phyloP scores from a whole-genome alignment of 1,284 basidiomycete species.

The Ceratobasidium sp. region DNA sequence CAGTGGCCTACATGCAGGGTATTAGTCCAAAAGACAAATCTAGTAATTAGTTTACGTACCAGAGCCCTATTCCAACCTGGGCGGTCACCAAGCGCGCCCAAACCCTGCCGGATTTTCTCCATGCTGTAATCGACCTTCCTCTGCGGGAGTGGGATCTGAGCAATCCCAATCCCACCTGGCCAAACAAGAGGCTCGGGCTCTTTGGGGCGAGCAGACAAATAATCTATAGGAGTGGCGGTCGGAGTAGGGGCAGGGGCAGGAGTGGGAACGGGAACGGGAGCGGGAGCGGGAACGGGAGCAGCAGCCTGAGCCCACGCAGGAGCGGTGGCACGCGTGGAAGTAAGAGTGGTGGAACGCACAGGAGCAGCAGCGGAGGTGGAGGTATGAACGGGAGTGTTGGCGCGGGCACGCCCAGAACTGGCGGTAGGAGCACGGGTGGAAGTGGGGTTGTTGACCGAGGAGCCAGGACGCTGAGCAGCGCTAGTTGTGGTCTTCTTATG shows the following conservation, averaged over 20 bases:
- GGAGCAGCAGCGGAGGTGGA: not conserved
- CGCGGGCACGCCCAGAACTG: no score
- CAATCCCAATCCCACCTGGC: not conserved
- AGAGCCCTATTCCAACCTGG: not conserved
- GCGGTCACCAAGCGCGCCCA: not conserved
- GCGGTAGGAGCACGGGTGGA: no score
- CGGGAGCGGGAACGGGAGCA: not conserved
- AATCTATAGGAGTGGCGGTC: not conserved
- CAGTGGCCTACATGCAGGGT: not conserved
- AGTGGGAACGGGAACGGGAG: not conserved
- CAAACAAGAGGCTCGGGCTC: not conserved
- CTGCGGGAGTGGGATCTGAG: not conserved
- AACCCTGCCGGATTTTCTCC: not conserved
- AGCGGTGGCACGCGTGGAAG: not conserved
- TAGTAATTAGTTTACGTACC: no score
- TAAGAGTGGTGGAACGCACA: not conserved
- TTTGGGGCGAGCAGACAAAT: not conserved
- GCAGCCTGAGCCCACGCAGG: not conserved
- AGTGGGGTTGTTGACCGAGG: no score
- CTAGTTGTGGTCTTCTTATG: no score
- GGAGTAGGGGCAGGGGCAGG: not conserved
- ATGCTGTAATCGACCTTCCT: not conserved
- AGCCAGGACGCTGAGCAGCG: no score
- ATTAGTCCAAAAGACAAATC: not conserved
- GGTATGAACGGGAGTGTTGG: not conserved